Conservation (phyloP, 2,329 filamentous ascomycete species). For the Fusarium caatingaense region DNA sequence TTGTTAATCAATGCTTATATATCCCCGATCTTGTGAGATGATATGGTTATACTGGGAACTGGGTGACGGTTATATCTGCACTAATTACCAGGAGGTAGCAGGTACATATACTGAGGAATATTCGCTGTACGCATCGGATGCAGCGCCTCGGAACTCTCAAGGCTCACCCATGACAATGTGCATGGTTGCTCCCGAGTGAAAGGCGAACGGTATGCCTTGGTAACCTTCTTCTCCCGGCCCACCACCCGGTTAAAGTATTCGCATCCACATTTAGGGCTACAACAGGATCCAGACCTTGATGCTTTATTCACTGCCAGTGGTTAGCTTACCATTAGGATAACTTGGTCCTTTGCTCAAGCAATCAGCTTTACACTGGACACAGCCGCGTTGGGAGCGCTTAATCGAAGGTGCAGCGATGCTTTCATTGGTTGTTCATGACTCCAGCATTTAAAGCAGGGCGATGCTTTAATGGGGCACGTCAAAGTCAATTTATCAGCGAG, state of each 20-base stretch:
- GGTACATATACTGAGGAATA: background rate
- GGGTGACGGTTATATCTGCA: background rate
- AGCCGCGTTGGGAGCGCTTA: background rate
- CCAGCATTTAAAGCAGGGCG: no score
- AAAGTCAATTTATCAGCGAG: no score
- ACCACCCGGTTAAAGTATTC: background rate
- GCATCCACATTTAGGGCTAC: background rate
- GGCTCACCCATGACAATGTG: no score
- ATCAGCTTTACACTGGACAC: background rate
- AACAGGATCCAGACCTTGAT: background rate
- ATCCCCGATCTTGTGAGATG: background rate
- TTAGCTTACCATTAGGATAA: background rate
- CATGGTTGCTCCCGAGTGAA: background rate
- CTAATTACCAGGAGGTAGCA: rapidly evolving
- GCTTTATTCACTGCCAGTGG: background rate
- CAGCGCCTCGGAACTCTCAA: background rate
- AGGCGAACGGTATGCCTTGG: background rate
- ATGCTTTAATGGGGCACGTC: no score
- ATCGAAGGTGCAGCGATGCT: background rate
- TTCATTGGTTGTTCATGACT: background rate
- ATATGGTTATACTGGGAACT: background rate
- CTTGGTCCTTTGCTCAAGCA: background rate
- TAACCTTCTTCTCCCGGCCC: background rate
- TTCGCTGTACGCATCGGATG: background rate
- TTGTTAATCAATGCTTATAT: background rate